Evolutionary conservation across 148 eudicot genomes (phyloP).

Genomic region (Diospyros kaki): DNA sequence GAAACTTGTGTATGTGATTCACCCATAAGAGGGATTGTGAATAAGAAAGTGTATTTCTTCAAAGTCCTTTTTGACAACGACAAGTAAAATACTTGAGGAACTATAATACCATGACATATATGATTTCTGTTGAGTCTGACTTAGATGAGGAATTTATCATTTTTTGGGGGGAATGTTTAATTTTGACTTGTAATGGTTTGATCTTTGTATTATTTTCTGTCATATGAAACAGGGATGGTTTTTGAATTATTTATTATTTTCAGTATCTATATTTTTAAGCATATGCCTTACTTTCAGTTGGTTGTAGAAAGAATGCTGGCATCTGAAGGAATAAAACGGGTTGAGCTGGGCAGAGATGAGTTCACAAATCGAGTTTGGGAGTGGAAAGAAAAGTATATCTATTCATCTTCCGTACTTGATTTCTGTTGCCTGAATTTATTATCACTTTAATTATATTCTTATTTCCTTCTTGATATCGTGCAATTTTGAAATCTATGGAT

Average conservation of each 20-base stretch:
- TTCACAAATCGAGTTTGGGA: conserved; percentile 89
- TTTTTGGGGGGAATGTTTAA: not conserved
- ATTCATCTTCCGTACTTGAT: not conserved
- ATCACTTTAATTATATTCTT: not conserved
- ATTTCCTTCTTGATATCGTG: not conserved
- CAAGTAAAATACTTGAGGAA: not conserved
- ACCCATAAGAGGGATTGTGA: no score
- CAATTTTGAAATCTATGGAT: no score
- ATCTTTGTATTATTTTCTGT: not conserved
- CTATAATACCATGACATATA: not conserved
- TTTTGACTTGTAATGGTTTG: not conserved
- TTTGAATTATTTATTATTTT: not conserved
- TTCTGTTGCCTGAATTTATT: no score
- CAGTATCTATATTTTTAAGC: conserved; percentile 3
- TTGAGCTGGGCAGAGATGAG: conserved; percentile 84
- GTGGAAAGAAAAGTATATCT: conserved; percentile 92
- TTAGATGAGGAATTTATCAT: not conserved
- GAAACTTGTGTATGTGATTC: no score
- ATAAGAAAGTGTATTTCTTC: no score
- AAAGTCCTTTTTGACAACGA: not conserved
- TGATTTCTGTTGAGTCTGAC: not conserved
- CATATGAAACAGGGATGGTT: not conserved
- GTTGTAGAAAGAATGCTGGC: conserved; percentile 98
- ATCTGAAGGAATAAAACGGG: conserved; percentile 84
- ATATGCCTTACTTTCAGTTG: conserved; percentile 55